A percentile compares a stretch with the other conserved stretches of the same genome.
Conservation (phyloP, 73 alveolate species). For the Tetrahymena borealis region DNA sequence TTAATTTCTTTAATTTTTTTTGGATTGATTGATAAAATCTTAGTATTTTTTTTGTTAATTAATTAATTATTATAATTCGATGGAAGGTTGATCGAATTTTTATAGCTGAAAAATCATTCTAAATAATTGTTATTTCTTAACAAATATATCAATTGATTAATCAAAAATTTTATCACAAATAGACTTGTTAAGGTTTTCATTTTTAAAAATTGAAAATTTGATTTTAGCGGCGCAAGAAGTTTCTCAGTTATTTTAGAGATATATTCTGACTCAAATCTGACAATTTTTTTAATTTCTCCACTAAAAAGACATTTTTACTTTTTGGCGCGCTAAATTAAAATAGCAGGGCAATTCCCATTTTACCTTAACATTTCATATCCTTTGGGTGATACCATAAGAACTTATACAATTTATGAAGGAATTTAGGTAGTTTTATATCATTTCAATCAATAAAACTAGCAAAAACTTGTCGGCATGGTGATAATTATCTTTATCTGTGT, state of each 20-base stretch:
- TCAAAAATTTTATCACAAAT: no score
- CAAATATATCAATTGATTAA: background rate
- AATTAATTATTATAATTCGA: background rate
- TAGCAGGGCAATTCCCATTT: background rate
- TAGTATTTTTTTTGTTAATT: background rate
- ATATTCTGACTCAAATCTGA: background rate
- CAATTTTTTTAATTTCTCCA: background rate
- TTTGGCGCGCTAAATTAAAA: background rate
- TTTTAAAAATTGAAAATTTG: background rate
- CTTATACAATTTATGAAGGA: no score
- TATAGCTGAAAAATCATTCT: background rate
- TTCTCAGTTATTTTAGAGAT: background rate
- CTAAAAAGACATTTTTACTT: background rate
- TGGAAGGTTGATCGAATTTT: background rate
- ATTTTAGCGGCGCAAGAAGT: background rate
- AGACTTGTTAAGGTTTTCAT: background rate
- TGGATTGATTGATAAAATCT: background rate
- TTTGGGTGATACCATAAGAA: no score
- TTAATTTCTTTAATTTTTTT: background rate
- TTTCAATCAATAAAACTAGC: no score
- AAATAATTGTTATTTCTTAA: background rate
- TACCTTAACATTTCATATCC: background rate
- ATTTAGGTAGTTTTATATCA: no score
- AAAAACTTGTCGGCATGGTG: no score
- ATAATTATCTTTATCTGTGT: no score